These are phyloP conservation scores for Berberis thunbergii DNA, from an alignment of 164 flowering plant genomes.

Conservation along the genomic window DNA sequence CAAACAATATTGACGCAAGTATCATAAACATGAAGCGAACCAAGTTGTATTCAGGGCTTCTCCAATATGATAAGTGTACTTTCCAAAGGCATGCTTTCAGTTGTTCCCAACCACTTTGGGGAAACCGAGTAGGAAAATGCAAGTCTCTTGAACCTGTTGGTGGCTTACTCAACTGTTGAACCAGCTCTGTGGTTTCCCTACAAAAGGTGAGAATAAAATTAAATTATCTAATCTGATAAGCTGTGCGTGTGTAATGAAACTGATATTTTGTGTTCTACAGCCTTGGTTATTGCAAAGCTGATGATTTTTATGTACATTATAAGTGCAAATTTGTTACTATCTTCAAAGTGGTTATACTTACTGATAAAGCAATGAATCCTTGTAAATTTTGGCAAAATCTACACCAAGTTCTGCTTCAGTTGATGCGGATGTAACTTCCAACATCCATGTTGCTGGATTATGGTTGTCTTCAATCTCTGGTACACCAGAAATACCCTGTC, in stretches of 20 bases:
- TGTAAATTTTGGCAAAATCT: constrained; percentile 84
- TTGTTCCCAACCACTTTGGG: background rate
- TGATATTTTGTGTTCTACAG: no score
- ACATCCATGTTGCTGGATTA: no score
- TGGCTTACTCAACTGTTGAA: background rate
- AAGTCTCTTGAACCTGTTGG: background rate
- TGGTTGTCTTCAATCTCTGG: no score
- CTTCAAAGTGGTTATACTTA: constrained; percentile 8
- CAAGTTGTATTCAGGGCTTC: constrained; percentile 1
- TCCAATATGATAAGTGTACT: background rate
- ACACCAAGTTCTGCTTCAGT: constrained; percentile 33
- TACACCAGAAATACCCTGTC: no score
- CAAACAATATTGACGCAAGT: background rate
- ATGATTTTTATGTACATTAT: background rate
- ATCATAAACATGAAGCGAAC: background rate
- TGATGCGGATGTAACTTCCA: no score
- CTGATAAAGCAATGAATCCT: constrained; percentile 56
- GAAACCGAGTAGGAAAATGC: background rate
- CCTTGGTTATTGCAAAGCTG: background rate
- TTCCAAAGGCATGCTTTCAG: background rate
- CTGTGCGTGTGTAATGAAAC: background rate
- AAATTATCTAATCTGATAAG: background rate
- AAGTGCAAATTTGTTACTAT: background rate
- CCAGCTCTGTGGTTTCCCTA: background rate
- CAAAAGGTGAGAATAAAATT: background rate